Percentiles rank a stretch among this genome's conserved stretches.
These are phyloP conservation scores for Arxiozyma slooffiae DNA, from an alignment of 1,139 yeast species.

Conservation along the genomic window DNA sequence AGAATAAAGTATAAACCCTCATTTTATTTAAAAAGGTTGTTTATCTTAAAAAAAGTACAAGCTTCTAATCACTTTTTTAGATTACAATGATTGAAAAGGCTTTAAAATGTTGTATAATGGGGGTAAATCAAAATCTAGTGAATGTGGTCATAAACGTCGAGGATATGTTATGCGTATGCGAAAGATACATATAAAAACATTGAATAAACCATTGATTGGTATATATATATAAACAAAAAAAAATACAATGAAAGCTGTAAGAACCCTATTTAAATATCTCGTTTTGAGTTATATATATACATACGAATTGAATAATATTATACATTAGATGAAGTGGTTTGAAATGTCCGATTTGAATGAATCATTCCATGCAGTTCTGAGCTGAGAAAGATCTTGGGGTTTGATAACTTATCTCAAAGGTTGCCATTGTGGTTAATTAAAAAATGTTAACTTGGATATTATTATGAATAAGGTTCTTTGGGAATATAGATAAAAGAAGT, in stretches of 20 bases:
- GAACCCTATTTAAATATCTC: conserved; percentile 53
- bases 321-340: conserved; percentile 47
- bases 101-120: conserved; percentile 45
- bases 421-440: conserved; percentile 17
- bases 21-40: conserved; percentile 47
- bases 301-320: conserved; percentile 35
- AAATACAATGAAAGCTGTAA: conserved; percentile 51
- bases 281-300: conserved; percentile 39
- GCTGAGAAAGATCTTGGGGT: conserved; percentile 63
- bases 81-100: conserved; percentile 51
- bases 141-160: conserved; percentile 56
- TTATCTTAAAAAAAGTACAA: conserved; percentile 40
- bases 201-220: conserved; percentile 43
- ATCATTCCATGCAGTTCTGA: conserved; percentile 51
- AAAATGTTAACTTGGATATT: conserved; percentile 70
- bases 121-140: conserved; percentile 49
- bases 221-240: too few species aligned
- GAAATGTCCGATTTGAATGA: conserved; percentile 39
- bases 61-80: conserved; percentile 29
- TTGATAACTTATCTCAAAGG: conserved; percentile 32
- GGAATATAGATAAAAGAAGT: conserved; percentile 57
- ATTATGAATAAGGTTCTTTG: conserved; percentile 77
- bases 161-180: conserved; percentile 59
- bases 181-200: conserved; percentile 37
- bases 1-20: conserved; percentile 41